Conservation (phyloP, 1,284 basidiomycete genomes). For the Trichosporon inkin region DNA sequence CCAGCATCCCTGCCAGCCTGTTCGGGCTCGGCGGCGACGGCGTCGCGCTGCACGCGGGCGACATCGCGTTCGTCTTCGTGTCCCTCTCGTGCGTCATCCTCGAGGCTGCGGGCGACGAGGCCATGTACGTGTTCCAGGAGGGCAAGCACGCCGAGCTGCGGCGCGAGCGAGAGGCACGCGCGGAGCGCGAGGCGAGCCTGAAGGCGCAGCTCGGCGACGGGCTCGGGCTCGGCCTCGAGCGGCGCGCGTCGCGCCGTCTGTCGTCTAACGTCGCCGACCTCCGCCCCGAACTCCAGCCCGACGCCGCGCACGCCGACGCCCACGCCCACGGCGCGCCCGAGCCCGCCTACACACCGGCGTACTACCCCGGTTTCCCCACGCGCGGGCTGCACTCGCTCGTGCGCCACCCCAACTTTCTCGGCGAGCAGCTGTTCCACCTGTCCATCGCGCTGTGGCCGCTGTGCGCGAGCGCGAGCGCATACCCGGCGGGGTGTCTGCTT, state of each 20-base stretch:
- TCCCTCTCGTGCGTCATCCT: slow-evolving; percentile 58
- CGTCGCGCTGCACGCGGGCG: slow-evolving; percentile 57
- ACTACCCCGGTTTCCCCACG: slow-evolving; percentile 74
- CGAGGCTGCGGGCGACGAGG: slow-evolving; percentile 83
- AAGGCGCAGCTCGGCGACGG: slow-evolving; percentile 19
- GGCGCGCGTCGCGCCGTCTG: slow-evolving; percentile 26
- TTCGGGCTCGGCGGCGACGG: slow-evolving; percentile 47
- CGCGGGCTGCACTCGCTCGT: slow-evolving; percentile 78
- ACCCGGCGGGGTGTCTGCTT: slow-evolving; percentile 44
- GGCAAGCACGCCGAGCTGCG: slow-evolving; percentile 61
- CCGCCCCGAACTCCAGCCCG: slow-evolving; percentile 8
- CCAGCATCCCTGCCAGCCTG: not conserved
- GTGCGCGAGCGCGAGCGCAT: not conserved
- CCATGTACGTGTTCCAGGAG: slow-evolving; percentile 75
- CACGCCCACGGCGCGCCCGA: slow-evolving; percentile 18
- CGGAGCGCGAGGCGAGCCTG: not conserved
- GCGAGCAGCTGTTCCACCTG: slow-evolving; percentile 86
- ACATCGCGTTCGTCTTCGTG: slow-evolving; percentile 59
- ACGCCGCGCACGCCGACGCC: not conserved
- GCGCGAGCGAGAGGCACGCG: not conserved
- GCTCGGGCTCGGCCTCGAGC: not conserved
- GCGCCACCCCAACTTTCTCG: slow-evolving; percentile 86
- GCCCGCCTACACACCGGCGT: slow-evolving; percentile 52
- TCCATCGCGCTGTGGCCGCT: slow-evolving; percentile 38
- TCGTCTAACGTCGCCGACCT: slow-evolving; percentile 19